Evolutionary conservation across 1,284 basidiomycete genomes (phyloP), one percentile per base, ranked within the genome.

Genomic region (Peniophora sp.): DNA sequence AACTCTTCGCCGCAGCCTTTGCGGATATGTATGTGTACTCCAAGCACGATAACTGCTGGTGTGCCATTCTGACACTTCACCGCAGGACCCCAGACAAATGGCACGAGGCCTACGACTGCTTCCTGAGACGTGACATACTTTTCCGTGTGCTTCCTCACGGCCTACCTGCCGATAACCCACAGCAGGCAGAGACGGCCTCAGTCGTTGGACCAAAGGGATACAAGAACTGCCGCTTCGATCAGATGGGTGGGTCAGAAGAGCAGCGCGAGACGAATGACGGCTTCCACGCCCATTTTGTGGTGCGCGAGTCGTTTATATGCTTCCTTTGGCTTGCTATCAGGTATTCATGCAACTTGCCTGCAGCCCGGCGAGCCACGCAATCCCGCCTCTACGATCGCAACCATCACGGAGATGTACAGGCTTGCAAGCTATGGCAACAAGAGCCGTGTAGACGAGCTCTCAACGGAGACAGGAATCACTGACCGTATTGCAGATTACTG

Each of bases 161-260:
- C 1, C 24, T 61, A 1, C 62, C 59, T 1, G 65, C 65, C 1
- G 61, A 70, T 47, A 70, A 70, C 50, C 67, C 36, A 8, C 38
- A 41, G 38, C 38, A 41, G 64, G 19, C 65, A 69, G 45, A 45
- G 23, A 19, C 8, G 11, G 3, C 44, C 8, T 45, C 44, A 45
- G 19, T 22, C 14, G 23, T 45, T 3, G 44, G 44, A 10, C 8
- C 23, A 19, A 25, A 22, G 9, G 44, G 44, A 3, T 5, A 45
- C 23, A 22, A 45, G 8, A 45, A 45, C 23, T 45, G 19, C 22
- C 23, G 44, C 44, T 24, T 3, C n/a, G 44, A 45, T 20, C 3
- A 22, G 23, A 6, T 45, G n/a, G 44, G 44, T 22, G 44, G 44
- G 23, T 20, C 44, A 5, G 44, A 45, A 9, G 44, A 5, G 6